These are phyloP conservation scores for Populus nigra DNA, from an alignment of 345 rosid species.

Conservation along the genomic window DNA sequence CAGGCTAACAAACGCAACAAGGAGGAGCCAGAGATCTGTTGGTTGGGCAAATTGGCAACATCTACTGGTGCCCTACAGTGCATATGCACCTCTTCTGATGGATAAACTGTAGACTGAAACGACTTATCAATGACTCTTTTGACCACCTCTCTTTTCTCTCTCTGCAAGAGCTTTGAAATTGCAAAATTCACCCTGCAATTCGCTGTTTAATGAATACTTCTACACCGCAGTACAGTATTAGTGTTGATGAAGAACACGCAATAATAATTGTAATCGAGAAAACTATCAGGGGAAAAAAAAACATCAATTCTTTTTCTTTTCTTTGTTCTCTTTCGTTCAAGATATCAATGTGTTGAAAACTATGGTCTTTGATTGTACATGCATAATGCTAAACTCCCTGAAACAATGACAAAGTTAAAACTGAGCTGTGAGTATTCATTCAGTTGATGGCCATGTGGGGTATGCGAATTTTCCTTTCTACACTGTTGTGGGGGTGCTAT, in stretches of 20 bases:
- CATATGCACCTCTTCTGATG: conserved; percentile 26
- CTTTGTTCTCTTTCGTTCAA: too few relatives aligned
- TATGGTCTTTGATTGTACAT: not conserved
- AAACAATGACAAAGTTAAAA: not conserved
- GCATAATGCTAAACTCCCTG: not conserved
- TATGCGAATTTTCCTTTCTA: conserved; percentile 6
- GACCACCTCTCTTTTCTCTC: conserved; percentile 31
- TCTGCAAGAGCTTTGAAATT: conserved; percentile 4
- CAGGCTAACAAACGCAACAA: conserved; percentile 16
- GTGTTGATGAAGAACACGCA: not conserved
- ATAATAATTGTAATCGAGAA: not conserved
- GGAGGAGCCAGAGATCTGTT: conserved; percentile 33
- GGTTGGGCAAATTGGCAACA: conserved; percentile 41
- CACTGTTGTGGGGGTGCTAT: conserved; percentile 10
- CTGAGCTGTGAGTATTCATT: not conserved
- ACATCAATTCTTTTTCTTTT: too few relatives aligned
- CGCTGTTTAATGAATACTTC: conserved; percentile 5
- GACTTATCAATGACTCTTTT: conserved; percentile 50
- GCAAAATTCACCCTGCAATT: conserved; percentile 12
- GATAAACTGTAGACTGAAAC: conserved; percentile 49
- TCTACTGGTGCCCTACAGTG: conserved; percentile 33
- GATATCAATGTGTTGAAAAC: too few relatives aligned
- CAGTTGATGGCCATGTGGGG: conserved; percentile 1
- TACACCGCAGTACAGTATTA: not conserved
- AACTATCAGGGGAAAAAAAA: too few relatives aligned